Conservation (phyloP, 192 early-diverging fungal species). For the Podila verticillata region DNA sequence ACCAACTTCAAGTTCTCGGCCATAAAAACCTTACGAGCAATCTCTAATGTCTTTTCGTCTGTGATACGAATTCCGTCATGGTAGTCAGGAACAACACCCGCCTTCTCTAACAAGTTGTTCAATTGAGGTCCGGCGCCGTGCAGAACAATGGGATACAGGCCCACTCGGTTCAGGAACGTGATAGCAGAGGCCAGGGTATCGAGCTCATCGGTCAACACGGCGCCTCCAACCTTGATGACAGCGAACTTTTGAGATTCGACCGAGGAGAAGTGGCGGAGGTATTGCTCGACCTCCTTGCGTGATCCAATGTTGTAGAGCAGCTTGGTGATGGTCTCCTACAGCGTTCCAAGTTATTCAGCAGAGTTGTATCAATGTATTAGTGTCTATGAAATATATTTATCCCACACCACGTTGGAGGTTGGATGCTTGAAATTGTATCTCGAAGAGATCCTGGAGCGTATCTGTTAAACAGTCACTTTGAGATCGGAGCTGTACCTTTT, state of each 20-base stretch:
- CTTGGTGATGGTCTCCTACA: conserved; percentile 85
- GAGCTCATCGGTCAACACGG: conserved; percentile 95
- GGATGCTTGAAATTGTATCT: background rate
- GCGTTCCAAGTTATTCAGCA: background rate
- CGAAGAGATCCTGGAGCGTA: background rate
- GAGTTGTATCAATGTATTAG: too few relatives aligned
- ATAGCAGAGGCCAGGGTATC: conserved; percentile 94
- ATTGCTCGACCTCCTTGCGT: conserved; percentile 98
- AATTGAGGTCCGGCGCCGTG: conserved; percentile 99
- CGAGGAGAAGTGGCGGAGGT: conserved; percentile 94
- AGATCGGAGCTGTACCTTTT: conserved; percentile 21
- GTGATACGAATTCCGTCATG: conserved; percentile 98
- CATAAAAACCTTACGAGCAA: conserved; percentile 94
- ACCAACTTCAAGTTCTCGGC: conserved; percentile 97
- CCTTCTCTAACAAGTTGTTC: conserved; percentile 89
- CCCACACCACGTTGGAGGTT: too few relatives aligned
- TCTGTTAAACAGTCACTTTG: too few relatives aligned
- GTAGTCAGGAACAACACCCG: conserved; percentile 96
- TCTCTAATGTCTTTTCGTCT: conserved; percentile 90
- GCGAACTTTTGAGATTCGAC: conserved; percentile 99
- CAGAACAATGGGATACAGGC: conserved; percentile 97
- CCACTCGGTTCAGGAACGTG: conserved; percentile 97
- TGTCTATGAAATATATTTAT: background rate
- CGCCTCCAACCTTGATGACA: conserved; percentile 98
- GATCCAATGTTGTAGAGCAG: conserved; percentile 99